Evolutionary conservation across 306 rosid species (phyloP).

Genomic region (Begonia fuchsioides): DNA sequence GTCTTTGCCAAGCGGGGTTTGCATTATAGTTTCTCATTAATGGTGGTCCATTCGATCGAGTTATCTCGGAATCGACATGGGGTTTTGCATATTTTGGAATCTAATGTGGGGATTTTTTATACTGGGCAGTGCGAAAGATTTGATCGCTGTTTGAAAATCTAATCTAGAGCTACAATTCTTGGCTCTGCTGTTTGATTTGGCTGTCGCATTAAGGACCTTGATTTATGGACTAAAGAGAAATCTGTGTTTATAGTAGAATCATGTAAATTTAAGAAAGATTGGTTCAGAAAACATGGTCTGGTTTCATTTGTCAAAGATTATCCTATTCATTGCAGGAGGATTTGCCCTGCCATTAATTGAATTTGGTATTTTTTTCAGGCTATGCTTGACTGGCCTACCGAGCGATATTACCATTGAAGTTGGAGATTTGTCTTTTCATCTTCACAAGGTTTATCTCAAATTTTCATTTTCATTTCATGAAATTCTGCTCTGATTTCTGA

Average conservation of each 20-base stretch:
- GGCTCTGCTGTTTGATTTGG: neutral
- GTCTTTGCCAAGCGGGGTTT: neutral
- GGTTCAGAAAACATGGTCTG: neutral
- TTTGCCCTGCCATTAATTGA: neutral
- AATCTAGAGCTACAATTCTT: neutral
- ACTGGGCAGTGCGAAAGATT: neutral
- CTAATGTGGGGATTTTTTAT: neutral
- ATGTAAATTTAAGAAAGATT: neutral
- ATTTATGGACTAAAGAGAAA: no score
- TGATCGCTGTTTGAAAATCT: neutral
- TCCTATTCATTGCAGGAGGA: neutral
- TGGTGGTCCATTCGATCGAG: neutral
- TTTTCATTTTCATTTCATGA: neutral
- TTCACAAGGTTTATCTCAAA: slow-evolving; percentile 50
- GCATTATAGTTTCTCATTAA: neutral
- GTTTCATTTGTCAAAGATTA: neutral
- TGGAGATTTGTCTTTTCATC: slow-evolving; percentile 62
- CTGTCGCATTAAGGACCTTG: no score
- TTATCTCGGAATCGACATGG: neutral
- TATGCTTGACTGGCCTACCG: slow-evolving; percentile 73
- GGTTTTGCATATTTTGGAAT: neutral
- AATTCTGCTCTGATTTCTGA: neutral
- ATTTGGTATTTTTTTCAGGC: slow-evolving; percentile 35
- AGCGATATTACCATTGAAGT: slow-evolving; percentile 71
- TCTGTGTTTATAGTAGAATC: neutral